phyloP scores from a whole-genome alignment of 306 rosid species.

The Gillenia trifoliata region DNA sequence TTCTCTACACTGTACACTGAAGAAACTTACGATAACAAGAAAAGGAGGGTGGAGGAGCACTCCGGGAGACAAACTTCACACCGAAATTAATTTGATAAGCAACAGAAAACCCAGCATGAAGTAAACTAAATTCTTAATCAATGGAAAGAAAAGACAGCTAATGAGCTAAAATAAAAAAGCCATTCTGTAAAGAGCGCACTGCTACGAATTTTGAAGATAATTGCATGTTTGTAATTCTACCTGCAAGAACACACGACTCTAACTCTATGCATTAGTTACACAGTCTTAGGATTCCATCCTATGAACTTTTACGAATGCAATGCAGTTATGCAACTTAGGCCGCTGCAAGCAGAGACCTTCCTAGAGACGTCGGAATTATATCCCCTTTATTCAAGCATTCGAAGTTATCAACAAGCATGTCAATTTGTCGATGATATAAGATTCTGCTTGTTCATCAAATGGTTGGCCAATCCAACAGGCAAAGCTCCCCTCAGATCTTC shows the following conservation, averaged over 20 bases:
- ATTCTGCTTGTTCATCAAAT: background rate
- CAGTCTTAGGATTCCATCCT: background rate
- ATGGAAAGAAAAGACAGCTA: background rate
- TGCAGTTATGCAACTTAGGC: background rate
- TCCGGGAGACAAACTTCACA: background rate
- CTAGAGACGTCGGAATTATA: background rate
- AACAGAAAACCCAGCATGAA: background rate
- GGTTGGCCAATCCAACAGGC: slow-evolving; percentile 17
- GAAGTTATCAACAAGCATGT: slow-evolving; percentile 19
- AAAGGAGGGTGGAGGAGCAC: background rate
- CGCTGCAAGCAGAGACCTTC: slow-evolving; percentile 8
- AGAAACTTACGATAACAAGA: background rate
- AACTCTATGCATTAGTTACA: background rate
- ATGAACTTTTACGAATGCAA: background rate
- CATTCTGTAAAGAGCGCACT: background rate
- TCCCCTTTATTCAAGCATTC: slow-evolving; percentile 23
- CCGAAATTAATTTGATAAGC: background rate
- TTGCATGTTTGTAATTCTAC: background rate
- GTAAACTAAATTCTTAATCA: slow-evolving; percentile 9
- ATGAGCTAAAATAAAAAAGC: background rate
- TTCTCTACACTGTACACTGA: background rate
- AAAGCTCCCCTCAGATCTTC: slow-evolving; percentile 21
- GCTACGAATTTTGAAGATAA: background rate
- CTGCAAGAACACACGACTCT: background rate
- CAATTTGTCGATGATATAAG: background rate